A percentile compares a stretch with the other conserved stretches of the same genome.
Conservation (phyloP, 345 rosid genomes). For the Heritiera fomes region DNA sequence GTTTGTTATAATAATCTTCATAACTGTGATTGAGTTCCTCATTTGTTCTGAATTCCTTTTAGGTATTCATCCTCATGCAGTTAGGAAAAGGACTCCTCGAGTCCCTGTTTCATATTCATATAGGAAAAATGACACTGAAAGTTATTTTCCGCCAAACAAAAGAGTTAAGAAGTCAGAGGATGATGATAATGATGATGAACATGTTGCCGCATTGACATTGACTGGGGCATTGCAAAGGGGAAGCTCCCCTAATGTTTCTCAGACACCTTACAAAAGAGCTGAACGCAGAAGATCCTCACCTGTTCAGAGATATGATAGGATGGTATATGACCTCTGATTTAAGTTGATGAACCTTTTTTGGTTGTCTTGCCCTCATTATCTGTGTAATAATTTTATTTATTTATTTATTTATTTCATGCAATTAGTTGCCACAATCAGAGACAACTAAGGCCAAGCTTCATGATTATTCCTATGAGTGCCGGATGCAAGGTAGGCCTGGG, state of each 20-base stretch:
- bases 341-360: background rate
- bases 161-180: slow-evolving; percentile 49
- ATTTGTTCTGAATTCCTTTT: slow-evolving; percentile 27
- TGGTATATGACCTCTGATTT: slow-evolving; percentile 45
- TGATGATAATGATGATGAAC: slow-evolving; percentile 61
- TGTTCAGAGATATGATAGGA: slow-evolving; percentile 59
- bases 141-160: slow-evolving; percentile 42
- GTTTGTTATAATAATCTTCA: background rate
- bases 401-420: slow-evolving; percentile 20
- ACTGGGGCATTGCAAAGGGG: slow-evolving; percentile 65
- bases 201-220: slow-evolving; percentile 69
- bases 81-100: slow-evolving; percentile 96
- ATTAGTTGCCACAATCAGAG: slow-evolving; percentile 46
- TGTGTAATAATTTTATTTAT: background rate
- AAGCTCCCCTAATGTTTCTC: slow-evolving; percentile 65
- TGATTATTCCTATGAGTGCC: slow-evolving; percentile 43
- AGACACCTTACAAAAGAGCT: slow-evolving; percentile 41
- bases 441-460: slow-evolving; percentile 42
- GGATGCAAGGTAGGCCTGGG: slow-evolving; percentile 45
- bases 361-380: slow-evolving; percentile 14
- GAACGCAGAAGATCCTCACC: slow-evolving; percentile 52
- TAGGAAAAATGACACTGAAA: slow-evolving; percentile 54
- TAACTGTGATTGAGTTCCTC: background rate
- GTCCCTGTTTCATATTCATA: slow-evolving; percentile 62
- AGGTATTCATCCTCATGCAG: slow-evolving; percentile 79